Base-by-base conservation (phyloP, 768 basidiomycete species). In the Rhizopogon sp. region DNA sequence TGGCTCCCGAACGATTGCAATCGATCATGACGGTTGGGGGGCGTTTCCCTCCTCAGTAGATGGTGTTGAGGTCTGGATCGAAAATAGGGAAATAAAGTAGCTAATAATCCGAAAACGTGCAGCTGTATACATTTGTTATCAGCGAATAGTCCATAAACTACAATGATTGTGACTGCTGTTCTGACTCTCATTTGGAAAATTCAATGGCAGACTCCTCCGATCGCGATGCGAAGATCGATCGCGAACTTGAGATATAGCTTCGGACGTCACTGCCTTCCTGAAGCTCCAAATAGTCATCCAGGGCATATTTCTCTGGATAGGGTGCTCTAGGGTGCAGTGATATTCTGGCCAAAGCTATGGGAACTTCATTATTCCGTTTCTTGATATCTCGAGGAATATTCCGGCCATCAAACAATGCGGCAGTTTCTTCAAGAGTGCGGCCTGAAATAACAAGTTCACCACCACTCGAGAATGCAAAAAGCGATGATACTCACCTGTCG, bases 341-440 rank as follows among this genome's bases (percentile, higher is more conserved):
- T 46, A 17, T 46, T 13, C 35, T 44, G 29, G 49, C 31, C 50
- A 70, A 63, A n/a, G 64, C 61, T 55, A 68, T 62, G 6, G 81
- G 79, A 1, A 78, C 79, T 55, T 80, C 77, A 17, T 77, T 77
- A 41, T 75, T 80, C 66, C 75, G 74, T 35, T 73, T 69, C 16
- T 71, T 64, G 44, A 84, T 71, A 50, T 78, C 75, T 10, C 71
- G 66, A 28, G 70, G 71, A 9, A 14, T 2, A 37, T 49, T 55
- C 11, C 58, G 79, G 14, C 87, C 84, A 55, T 89, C 88, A 52
- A 89, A 90, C 8, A 89, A 68, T 5, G 79, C 80, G 0, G 87
- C 81, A 0, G 87, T 89, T 65, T 90, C 88, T 66, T 90, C 88
- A 33, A 88, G 73, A 2, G 87, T 88, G 40, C 80, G 76, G 14